Evolutionary conservation across 1,139 yeast species (phyloP).

Genomic region (Suhomyces terraborum): DNA sequence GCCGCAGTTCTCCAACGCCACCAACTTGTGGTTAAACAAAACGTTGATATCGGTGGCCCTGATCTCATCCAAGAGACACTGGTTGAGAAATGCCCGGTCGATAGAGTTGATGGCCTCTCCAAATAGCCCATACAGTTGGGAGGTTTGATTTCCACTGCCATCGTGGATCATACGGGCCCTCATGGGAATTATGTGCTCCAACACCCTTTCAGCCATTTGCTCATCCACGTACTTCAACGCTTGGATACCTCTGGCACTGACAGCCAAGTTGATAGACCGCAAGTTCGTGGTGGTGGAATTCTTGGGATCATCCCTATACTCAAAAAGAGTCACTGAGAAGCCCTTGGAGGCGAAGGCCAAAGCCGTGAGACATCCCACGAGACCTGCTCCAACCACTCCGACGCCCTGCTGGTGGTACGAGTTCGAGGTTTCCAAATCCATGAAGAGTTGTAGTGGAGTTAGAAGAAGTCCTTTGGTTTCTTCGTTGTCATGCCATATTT

Average conservation of each 20-base stretch:
- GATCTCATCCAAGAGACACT: constrained; percentile 63
- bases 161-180: constrained; percentile 89
- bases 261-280: constrained; percentile 83
- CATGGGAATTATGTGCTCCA: constrained; percentile 76
- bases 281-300: constrained; percentile 36
- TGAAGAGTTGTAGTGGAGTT: neutral
- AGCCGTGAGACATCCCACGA: constrained; percentile 88
- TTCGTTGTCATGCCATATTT: neutral
- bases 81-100: constrained; percentile 72
- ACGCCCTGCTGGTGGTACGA: constrained; percentile 27
- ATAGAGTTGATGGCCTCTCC: constrained; percentile 88
- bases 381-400: constrained; percentile 79
- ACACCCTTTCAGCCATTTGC: constrained; percentile 55
- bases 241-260: constrained; percentile 77
- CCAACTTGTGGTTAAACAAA: constrained; percentile 61
- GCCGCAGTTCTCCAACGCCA: constrained; percentile 28
- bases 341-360: constrained; percentile 75
- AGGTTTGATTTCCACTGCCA: constrained; percentile 57
- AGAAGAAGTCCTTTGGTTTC: neutral
- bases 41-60: constrained; percentile 48
- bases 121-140: constrained; percentile 78
- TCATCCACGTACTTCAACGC: constrained; percentile 66
- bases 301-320: constrained; percentile 50
- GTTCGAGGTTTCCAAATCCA: constrained; percentile 10
- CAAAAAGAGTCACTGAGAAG: constrained; percentile 71